These are phyloP conservation scores for Trichoderma asperellum DNA, from an alignment of 2,329 filamentous ascomycete genomes.

Conservation along the genomic window DNA sequence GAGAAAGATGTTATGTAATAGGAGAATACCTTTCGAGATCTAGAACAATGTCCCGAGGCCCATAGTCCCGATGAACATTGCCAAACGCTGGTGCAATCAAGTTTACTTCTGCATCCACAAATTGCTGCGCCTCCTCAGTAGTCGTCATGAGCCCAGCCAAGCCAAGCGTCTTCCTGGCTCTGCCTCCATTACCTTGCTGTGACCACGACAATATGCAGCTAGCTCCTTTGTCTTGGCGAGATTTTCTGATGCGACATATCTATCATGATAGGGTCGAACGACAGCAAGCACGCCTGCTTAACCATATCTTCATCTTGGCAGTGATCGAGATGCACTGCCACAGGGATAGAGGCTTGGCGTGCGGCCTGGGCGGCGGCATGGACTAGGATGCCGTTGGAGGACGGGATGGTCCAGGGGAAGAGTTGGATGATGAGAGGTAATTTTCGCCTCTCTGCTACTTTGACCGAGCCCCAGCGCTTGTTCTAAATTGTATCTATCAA, in stretches of 20 bases:
- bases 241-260: slow-evolving; percentile 79
- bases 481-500: slow-evolving; percentile 51
- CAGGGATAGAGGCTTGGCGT: slow-evolving; percentile 57
- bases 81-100: slow-evolving; percentile 75
- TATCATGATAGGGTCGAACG: slow-evolving; percentile 75
- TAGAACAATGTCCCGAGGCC: slow-evolving; percentile 40
- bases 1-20: neutral
- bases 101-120: slow-evolving; percentile 71
- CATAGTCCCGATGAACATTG: slow-evolving; percentile 76
- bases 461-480: slow-evolving; percentile 67
- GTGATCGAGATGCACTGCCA: slow-evolving; percentile 68
- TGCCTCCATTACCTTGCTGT: slow-evolving; percentile 69
- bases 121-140: slow-evolving; percentile 69
- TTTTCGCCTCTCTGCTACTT: slow-evolving; percentile 67
- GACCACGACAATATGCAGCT: slow-evolving; percentile 62
- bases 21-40: slow-evolving; percentile 19
- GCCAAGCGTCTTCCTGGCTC: slow-evolving; percentile 63
- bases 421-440: slow-evolving; percentile 70
- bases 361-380: slow-evolving; percentile 59
- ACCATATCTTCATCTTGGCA: slow-evolving; percentile 64
- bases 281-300: slow-evolving; percentile 56
- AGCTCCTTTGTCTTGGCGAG: slow-evolving; percentile 66
- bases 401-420: slow-evolving; percentile 72
- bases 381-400: slow-evolving; percentile 60
- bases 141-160: slow-evolving; percentile 61